Evolutionary conservation across 176 grass and related monocot genomes (phyloP).

Genomic region (Pontederia paniculata): DNA sequence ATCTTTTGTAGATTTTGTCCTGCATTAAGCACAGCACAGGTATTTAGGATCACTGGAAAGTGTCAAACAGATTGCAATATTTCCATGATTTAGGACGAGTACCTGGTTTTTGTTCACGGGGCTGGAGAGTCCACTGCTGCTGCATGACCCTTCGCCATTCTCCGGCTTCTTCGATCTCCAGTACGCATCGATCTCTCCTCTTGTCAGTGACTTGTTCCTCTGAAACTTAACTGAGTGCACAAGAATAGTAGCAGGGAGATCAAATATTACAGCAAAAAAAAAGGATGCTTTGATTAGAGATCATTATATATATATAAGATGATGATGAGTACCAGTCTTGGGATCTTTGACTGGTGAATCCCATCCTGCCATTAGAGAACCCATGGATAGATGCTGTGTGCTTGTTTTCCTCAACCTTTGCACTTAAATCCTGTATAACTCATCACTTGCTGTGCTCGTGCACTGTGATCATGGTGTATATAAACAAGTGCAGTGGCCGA

Average conservation of each 20-base stretch:
- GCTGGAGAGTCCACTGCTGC: not conserved
- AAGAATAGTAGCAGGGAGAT: not conserved
- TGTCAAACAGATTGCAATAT: no score
- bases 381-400: constrained; percentile 8
- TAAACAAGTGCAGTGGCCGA: no score
- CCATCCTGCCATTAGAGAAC: constrained; percentile 28
- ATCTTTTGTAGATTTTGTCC: constrained; percentile 2
- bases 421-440: no score
- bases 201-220: constrained; percentile 23
- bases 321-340: constrained; percentile 8
- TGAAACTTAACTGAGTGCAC: not conserved
- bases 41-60: no score
- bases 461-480: no score
- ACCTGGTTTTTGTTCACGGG: constrained; percentile 5
- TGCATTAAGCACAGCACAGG: not conserved
- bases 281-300: not conserved
- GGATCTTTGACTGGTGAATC: constrained; percentile 13
- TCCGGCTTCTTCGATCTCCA: constrained; percentile 19
- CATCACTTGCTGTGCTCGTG: no score
- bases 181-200: constrained; percentile 19
- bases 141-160: not conserved
- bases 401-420: no score
- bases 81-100: not conserved
- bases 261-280: not conserved
- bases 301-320: not conserved